Evolutionary conservation across 257 asterid species (phyloP).

Genomic region (Henckelia pumila): DNA sequence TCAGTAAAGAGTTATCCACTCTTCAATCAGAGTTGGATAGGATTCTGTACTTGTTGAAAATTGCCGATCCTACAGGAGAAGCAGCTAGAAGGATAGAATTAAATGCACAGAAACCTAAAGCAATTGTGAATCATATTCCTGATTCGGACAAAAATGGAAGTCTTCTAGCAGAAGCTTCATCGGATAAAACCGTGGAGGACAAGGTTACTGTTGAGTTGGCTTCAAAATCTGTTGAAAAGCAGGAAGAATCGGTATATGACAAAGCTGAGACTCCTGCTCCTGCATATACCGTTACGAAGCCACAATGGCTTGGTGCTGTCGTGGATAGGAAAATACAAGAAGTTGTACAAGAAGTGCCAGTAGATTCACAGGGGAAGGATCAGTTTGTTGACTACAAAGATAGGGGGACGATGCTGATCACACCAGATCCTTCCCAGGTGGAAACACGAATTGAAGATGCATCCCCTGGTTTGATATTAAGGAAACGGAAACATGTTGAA

Average conservation of each 20-base stretch:
- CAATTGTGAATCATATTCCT: conserved; percentile 20
- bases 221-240: conserved; percentile 40
- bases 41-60: conserved; percentile 75
- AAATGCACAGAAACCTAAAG: conserved; percentile 40
- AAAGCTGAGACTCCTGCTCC: conserved; percentile 34
- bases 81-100: conserved; percentile 67
- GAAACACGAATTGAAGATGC: conserved; percentile 67
- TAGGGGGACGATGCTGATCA: conserved; percentile 49
- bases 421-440: conserved; percentile 32
- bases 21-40: conserved; percentile 84
- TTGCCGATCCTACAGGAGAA: conserved; percentile 95
- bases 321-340: conserved; percentile 52
- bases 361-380: conserved; percentile 52
- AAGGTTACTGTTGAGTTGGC: conserved; percentile 27
- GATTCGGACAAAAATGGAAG: conserved; percentile 26
- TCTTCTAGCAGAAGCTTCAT: conserved; percentile 34
- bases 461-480: conserved; percentile 87
- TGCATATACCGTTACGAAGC: conserved; percentile 49
- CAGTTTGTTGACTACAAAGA: conserved; percentile 86
- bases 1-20: conserved; percentile 52
- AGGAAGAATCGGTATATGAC: conserved; percentile 30
- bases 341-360: conserved; percentile 29
- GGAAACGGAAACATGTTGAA: conserved; percentile 77
- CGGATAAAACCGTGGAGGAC: conserved; percentile 33
- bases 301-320: conserved; percentile 99